Evolutionary conservation across 1,284 basidiomycete species (phyloP).

Genomic region (Albatrellus sp.): DNA sequence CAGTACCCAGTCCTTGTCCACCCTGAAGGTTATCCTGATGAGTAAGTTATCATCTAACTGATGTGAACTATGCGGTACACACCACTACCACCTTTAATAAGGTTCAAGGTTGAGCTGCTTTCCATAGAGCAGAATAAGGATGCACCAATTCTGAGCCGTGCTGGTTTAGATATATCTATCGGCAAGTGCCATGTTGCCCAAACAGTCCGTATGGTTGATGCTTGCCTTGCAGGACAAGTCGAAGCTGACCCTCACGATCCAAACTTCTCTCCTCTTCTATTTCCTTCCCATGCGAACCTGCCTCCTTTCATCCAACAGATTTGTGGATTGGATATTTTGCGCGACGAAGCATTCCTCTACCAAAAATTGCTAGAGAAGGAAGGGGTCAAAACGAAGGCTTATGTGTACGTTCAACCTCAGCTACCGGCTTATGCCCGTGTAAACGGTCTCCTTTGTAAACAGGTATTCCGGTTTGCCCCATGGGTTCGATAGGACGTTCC

Average conservation of each 20-base stretch:
- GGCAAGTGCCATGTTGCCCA: background rate
- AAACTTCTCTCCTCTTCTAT: background rate
- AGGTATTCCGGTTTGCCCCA: background rate
- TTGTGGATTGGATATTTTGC: conserved; percentile 11
- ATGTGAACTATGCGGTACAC: background rate
- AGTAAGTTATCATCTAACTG: background rate
- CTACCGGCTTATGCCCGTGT: background rate
- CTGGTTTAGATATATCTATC: too few relatives aligned
- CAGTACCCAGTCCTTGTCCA: conserved; percentile 8
- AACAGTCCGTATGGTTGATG: background rate
- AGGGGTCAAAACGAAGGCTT: conserved; percentile 8
- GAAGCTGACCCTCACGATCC: background rate
- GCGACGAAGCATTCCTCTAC: conserved; percentile 12
- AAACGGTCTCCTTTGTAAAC: too few relatives aligned
- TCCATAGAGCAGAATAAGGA: background rate
- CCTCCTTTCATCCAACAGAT: conserved; percentile 11
- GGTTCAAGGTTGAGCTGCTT: background rate
- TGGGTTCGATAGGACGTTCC: background rate
- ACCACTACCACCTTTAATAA: background rate
- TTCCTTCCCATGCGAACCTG: conserved; percentile 4
- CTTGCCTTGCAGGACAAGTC: background rate
- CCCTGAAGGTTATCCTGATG: conserved; percentile 3
- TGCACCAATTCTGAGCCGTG: background rate
- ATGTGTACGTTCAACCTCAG: conserved; percentile 6
- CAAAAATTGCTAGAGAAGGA: conserved; percentile 8